phyloP scores from a whole-genome alignment of 2,329 filamentous ascomycete species.

The Pestalotiopsis fici region DNA sequence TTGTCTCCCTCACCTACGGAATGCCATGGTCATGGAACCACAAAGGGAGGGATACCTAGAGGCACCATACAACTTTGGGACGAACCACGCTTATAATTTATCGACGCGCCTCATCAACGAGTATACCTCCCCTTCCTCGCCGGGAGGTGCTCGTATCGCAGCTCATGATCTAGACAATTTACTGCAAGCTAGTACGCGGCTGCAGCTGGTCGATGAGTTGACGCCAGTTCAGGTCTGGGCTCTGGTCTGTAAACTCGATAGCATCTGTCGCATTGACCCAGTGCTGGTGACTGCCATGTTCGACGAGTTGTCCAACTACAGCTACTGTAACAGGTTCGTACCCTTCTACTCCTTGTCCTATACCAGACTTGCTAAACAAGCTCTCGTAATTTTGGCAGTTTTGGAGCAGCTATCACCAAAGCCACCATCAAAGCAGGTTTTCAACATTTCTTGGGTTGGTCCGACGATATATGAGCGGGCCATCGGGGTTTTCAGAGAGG shows the following conservation, averaged over 20 bases:
- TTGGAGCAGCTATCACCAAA: background rate
- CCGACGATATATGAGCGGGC: background rate
- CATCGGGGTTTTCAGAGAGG: no score
- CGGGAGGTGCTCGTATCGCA: background rate
- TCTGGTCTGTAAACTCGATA: background rate
- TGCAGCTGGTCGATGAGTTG: background rate
- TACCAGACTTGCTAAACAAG: background rate
- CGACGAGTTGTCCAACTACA: background rate
- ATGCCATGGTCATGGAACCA: background rate
- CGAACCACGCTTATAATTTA: constrained; percentile 1
- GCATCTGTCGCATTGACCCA: background rate
- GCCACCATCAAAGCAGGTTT: background rate
- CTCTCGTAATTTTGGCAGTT: background rate
- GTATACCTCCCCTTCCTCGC: background rate
- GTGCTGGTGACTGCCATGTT: background rate
- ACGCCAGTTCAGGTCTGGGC: constrained; percentile 4
- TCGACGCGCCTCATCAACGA: background rate
- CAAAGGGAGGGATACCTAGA: background rate
- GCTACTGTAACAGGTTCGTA: constrained; percentile 1
- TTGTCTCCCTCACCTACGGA: background rate
- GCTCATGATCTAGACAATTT: background rate
- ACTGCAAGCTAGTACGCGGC: background rate
- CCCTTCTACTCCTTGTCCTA: background rate
- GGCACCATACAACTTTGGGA: constrained; percentile 1
- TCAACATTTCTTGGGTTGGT: background rate